phyloP scores from a whole-genome alignment of 345 rosid genomes.

The Erodium maritimum region DNA sequence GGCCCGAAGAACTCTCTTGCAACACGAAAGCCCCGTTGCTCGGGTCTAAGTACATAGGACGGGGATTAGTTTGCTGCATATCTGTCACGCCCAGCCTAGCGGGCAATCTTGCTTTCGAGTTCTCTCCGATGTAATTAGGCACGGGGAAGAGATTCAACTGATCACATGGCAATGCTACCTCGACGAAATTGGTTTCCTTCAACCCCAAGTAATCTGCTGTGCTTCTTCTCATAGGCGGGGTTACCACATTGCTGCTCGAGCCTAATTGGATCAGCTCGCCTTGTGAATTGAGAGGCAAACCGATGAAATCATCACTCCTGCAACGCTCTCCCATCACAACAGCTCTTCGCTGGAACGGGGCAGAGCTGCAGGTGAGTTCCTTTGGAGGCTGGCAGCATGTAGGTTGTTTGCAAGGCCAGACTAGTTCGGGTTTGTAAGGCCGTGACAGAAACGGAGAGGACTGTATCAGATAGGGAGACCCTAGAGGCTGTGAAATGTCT shows the following conservation, averaged over 20 bases:
- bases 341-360: conserved; percentile 13
- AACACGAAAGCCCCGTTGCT: conserved; percentile 11
- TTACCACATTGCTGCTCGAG: conserved; percentile 17
- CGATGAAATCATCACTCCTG: conserved; percentile 18
- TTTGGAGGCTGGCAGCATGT: conserved; percentile 13
- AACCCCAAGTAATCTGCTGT: conserved; percentile 11
- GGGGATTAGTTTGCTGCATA: conserved; percentile 15
- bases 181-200: conserved; percentile 16
- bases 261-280: conserved; percentile 40
- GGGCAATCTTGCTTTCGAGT: conserved; percentile 13
- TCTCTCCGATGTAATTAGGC: conserved; percentile 15
- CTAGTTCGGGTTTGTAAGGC: too few relatives aligned
- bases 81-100: conserved; percentile 29
- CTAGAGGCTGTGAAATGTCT: too few relatives aligned
- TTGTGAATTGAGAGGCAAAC: conserved; percentile 50
- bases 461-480: too few relatives aligned
- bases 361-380: conserved; percentile 12
- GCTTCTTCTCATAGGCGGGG: conserved; percentile 12
- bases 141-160: conserved; percentile 19
- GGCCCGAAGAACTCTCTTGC: conserved; percentile 12
- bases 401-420: conserved; percentile 10
- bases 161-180: conserved; percentile 17
- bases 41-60: conserved; percentile 10
- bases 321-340: conserved; percentile 16
- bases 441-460: too few relatives aligned